Evolutionary conservation across 495 filamentous ascomycete species (phyloP).

Genomic region (Darksidea phi): DNA sequence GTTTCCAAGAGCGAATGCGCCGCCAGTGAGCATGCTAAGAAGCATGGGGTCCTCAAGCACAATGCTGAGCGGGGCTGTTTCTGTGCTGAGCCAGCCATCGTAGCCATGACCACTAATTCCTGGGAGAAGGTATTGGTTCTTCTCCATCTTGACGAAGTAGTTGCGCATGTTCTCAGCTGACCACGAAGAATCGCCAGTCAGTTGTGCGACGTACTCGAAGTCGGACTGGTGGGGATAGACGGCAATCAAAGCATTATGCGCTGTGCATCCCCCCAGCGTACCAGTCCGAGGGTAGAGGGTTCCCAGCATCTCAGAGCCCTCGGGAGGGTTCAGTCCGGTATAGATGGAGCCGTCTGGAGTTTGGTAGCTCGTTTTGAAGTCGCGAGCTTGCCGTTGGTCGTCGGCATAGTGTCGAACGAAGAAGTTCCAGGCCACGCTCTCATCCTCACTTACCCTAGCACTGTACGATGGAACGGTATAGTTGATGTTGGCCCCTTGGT

Average conservation of each 20-base stretch:
- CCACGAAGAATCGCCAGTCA: slow-evolving; percentile 54
- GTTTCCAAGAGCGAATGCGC: slow-evolving; percentile 8
- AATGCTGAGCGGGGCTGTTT: slow-evolving; percentile 9
- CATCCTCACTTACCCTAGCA: slow-evolving; percentile 1
- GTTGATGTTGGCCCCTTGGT: slow-evolving; percentile 21
- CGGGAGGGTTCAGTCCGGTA: slow-evolving; percentile 42
- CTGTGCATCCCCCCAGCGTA: slow-evolving; percentile 51
- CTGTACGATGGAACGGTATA: slow-evolving; percentile 10
- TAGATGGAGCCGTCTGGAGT: slow-evolving; percentile 21
- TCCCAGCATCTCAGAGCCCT: slow-evolving; percentile 46
- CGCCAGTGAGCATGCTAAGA: slow-evolving; percentile 6
- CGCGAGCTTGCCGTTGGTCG: slow-evolving; percentile 13
- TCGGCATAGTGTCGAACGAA: slow-evolving; percentile 29
- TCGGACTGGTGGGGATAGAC: slow-evolving; percentile 47
- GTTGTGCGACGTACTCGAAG: slow-evolving; percentile 46
- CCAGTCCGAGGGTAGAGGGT: slow-evolving; percentile 51
- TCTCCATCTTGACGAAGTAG: slow-evolving; percentile 42
- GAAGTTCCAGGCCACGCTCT: slow-evolving; percentile 26
- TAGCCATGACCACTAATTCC: slow-evolving; percentile 11
- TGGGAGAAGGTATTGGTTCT: slow-evolving; percentile 12
- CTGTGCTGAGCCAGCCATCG: slow-evolving; percentile 16
- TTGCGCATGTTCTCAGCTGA: slow-evolving; percentile 44
- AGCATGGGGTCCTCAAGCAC: slow-evolving; percentile 3
- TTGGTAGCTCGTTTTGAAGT: slow-evolving; percentile 23
- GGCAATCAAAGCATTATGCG: slow-evolving; percentile 51